Evolutionary conservation across 2,329 filamentous ascomycete species (phyloP), one percentile per base, ranked within the genome.

Genomic region (Fusarium sp.): DNA sequence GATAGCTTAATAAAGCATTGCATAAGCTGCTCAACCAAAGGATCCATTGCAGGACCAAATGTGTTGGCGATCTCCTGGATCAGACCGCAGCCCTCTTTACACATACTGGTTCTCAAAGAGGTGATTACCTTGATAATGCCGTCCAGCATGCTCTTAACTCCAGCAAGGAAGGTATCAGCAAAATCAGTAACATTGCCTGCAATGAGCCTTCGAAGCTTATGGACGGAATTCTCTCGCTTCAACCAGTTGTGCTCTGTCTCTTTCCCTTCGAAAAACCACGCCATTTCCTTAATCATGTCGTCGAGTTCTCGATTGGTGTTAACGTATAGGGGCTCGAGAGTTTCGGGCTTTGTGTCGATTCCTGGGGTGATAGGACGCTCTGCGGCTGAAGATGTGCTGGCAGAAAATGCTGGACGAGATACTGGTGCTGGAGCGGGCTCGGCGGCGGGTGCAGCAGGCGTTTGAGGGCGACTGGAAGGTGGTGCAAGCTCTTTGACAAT

Each of bases 181-280:
- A 92, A 97, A 68, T 97, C 93, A 27, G 87, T 86, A 1, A 92
- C 92, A 78, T 98, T 98, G 59, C 95, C 95, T 65, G 91, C 92
- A 53, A 93, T 88, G 27, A 98, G 86, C 69, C 90, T 88, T 55
- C 95, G 89, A 51, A 98, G 81, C 71, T 92, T 94, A 10, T 86
- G 87, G 40, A 94, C 87, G 76, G 88, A 91, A 82, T 95, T 92
- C 79, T 98, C 95, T 78, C 95, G 88, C 72, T 91, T 90, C 74
- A 93, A 79, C 95, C 95, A 98, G 77, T 98, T 98, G 64, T 92
- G 89, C 77, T 98, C 95, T 1, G 92, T 90, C 81, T 98, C 95
- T 77, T 86, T 93, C 55, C 94, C 94, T 72, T 98, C 94, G 68
- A 98, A 98, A 77, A 87, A 87, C 56, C 86, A 85, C 32, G 90